Conservation (phyloP, 495 filamentous ascomycete genomes). For the Hypoxylon lenormandii region DNA sequence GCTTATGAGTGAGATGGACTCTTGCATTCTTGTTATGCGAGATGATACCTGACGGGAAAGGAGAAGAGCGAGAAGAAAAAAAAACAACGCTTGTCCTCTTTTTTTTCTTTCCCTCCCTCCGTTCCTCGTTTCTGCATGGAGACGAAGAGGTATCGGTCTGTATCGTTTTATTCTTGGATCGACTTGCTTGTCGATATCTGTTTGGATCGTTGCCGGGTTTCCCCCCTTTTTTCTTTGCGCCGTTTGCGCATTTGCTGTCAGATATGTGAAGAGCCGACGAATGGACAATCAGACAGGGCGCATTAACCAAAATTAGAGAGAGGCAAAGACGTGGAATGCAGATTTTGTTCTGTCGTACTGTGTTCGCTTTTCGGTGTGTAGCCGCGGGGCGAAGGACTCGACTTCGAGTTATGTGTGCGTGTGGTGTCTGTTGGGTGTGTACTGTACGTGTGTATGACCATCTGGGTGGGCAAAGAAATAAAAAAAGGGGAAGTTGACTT, state of each 20-base stretch:
- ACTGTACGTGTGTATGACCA: conserved; percentile 6
- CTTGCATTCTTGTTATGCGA: conserved; percentile 40
- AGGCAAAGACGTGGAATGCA: conserved; percentile 13
- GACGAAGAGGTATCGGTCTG: conserved; percentile 1
- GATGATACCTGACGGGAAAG: conserved; percentile 38
- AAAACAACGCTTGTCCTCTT: conserved; percentile 3
- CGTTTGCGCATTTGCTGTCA: conserved; percentile 42
- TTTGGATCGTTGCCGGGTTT: conserved; percentile 28
- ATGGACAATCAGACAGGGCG: conserved; percentile 22
- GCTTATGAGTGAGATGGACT: conserved; percentile 46
- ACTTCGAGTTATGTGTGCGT: conserved; percentile 33
- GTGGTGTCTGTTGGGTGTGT: conserved; percentile 2
- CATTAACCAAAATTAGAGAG: conserved; percentile 14
- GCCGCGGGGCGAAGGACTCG: conserved; percentile 43
- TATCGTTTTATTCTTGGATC: conserved; percentile 25
- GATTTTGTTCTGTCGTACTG: conserved; percentile 34
- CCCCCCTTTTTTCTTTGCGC: conserved; percentile 34
- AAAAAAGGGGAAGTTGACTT: conserved; percentile 1
- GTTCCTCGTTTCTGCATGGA: background rate
- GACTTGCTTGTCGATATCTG: conserved; percentile 39
- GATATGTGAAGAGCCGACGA: conserved; percentile 43
- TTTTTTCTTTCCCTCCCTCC: conserved; percentile 12
- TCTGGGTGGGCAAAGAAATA: background rate
- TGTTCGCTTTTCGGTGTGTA: conserved; percentile 47
- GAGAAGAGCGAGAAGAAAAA: too few species aligned